These are phyloP conservation scores for Arthrinium puccinioides DNA, from an alignment of 2,329 filamentous ascomycete genomes.

Conservation along the genomic window DNA sequence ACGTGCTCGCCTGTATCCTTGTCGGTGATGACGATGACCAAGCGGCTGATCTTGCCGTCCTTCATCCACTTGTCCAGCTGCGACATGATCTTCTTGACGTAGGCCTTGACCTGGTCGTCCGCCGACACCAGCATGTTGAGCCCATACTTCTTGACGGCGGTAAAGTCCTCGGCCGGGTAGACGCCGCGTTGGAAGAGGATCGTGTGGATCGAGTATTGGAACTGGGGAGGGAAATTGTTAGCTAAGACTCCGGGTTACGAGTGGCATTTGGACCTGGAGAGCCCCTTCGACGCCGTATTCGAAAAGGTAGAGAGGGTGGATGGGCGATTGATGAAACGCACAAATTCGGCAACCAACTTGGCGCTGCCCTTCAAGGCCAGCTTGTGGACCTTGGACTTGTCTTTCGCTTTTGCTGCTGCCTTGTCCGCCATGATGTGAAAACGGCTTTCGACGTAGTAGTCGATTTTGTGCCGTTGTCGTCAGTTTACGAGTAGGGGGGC, in stretches of 20 bases:
- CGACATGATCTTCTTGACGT: conserved; percentile 99
- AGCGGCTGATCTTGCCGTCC: conserved; percentile 91
- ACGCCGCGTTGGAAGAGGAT: conserved; percentile 86
- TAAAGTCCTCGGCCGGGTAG: conserved; percentile 94
- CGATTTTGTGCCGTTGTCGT: neutral
- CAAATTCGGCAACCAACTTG: conserved; percentile 91
- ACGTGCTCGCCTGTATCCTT: conserved; percentile 96
- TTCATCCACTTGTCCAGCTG: conserved; percentile 98
- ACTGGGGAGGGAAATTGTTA: conserved; percentile 39
- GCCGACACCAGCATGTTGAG: conserved; percentile 96
- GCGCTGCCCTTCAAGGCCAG: conserved; percentile 78
- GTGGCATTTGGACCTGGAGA: neutral
- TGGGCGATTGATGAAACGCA: no score
- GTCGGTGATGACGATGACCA: conserved; percentile 93
- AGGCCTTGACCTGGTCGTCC: conserved; percentile 97
- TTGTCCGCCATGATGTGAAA: conserved; percentile 16
- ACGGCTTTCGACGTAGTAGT: no score
- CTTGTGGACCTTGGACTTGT: conserved; percentile 90
- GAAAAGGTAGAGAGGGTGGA: neutral
- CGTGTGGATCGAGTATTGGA: conserved; percentile 97
- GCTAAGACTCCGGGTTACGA: neutral
- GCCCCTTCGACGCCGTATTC: neutral
- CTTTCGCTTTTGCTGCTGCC: conserved; percentile 34
- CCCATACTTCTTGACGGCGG: conserved; percentile 97
- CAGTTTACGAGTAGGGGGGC: no score